Evolutionary conservation across 495 filamentous ascomycete species (phyloP), one percentile per base, ranked within the genome.

Genomic region (Darksidea phi): DNA sequence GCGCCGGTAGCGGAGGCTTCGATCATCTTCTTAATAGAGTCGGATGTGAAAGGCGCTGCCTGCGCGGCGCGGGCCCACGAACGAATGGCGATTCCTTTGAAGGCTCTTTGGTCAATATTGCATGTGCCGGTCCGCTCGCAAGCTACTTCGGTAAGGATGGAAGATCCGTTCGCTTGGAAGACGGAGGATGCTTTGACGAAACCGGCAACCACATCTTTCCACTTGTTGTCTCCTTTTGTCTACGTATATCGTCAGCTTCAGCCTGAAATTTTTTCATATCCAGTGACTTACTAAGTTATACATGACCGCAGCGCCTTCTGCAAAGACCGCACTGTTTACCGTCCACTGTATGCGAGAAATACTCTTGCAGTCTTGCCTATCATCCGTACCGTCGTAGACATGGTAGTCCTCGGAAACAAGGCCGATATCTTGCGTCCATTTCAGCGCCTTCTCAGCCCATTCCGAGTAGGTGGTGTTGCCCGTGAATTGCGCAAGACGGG

Each of bases 381-480:
- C 18, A 24, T 54, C 34, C 1, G 51, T 37, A 10, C 38, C 49
- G 24, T 54, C 47, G 26, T 26, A 57, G 18, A 63, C 53, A 4
- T 6, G 8, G 24, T 36, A 55, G 2, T 54, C 21, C 20, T 55
- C 28, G 0, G 45, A 7, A 6, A 57, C 34, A 13, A 91, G 83
- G 0, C 84, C 82, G 20, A 86, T 78, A 21, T 70, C 67, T 34
- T 70, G 68, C 11, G 83, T 78, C 91, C 91, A 96, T 63, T 91
- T 79, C 75, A 82, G 95, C 0, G 80, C 78, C 67, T 81, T 85
- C 17, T 80, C 79, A 5, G 90, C 90, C 88, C 83, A 90, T 23
- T 87, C 80, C 0, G 82, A 79, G 70, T 96, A 96, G 0, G 88
- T 92, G 54, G 81, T 64, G 65, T 96, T 95, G 5, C 81, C 78